These are phyloP conservation scores for Plasmodium inui DNA, from an alignment of 169 alveolate genomes.

Conservation along the genomic window DNA sequence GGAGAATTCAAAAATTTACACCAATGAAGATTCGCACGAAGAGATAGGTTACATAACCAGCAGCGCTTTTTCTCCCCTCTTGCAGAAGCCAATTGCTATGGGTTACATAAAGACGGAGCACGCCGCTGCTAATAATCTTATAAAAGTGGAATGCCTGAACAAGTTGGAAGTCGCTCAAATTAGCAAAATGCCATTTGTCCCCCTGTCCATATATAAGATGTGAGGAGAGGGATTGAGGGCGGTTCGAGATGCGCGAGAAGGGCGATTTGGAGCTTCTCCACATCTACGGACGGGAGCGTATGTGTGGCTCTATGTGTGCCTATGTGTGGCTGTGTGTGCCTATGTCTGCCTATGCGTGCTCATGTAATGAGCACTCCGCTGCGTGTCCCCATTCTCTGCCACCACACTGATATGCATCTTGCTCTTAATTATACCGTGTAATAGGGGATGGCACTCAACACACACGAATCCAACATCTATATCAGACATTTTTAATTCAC, in stretches of 20 bases:
- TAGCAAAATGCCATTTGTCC: slow-evolving; percentile 74
- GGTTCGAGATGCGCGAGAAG: not conserved
- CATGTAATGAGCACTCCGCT: not conserved
- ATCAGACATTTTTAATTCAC: not conserved
- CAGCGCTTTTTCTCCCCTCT: slow-evolving; percentile 56
- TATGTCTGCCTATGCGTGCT: not conserved
- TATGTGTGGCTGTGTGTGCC: too few species aligned
- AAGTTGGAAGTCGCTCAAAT: slow-evolving; percentile 64
- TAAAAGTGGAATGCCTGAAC: slow-evolving; percentile 41
- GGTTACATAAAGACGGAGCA: slow-evolving; percentile 59
- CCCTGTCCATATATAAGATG: slow-evolving; percentile 64
- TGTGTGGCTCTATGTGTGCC: too few species aligned
- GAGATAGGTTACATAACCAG: slow-evolving; percentile 72
- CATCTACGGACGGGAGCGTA: not conserved
- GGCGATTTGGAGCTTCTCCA: not conserved
- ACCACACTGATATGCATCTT: not conserved
- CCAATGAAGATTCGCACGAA: slow-evolving; percentile 26
- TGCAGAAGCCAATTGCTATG: slow-evolving; percentile 75
- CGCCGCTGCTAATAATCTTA: slow-evolving; percentile 1
- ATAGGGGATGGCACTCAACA: not conserved
- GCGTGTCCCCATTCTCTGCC: not conserved
- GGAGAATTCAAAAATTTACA: slow-evolving; percentile 67
- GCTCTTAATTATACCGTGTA: too few species aligned
- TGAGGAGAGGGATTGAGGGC: not conserved
- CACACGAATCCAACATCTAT: not conserved